Evolutionary conservation across 805 yeast species (phyloP), one percentile per base, ranked within the genome.

Genomic region (Cyberlindnera saturnus): DNA sequence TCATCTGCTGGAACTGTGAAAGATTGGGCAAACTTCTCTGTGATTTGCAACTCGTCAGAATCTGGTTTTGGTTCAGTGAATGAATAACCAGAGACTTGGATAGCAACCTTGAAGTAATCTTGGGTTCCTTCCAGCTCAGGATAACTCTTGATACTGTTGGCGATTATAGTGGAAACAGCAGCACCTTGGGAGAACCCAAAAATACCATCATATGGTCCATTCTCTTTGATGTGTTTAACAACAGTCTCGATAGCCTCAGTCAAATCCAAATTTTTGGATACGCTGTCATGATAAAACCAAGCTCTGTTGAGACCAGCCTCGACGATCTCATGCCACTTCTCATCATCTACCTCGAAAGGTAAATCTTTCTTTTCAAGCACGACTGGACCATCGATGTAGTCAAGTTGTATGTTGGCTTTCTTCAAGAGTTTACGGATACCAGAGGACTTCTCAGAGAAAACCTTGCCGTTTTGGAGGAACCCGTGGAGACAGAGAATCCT

Each of bases 151-250:
- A 83, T 79, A 33, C 73, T 71, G 51, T 79, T 77, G 36, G 86
- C 70, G 28, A 89, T 60, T 20, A 86, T 70, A 1, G 91, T 86
- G 1, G 87, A 82, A 31, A 91, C 66, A 1, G 93, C 95, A 6
- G 97, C 95, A 48, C 99, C 99, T 62, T 93, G 98, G 10, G 95
- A 83, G 61, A 91, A 91, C 1, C 97, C 98, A 36, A 93, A 65
- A 17, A 91, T 66, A 6, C 98, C 99, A 18, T 82, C 84, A 51
- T 87, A 86, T 1, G 97, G 97, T 1, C 87, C 88, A 36, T 86
- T 77, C 40, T 73, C 70, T 23, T 73, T 67, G 37, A 86, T 70
- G 48, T 79, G 76, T 20, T 69, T 63, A 19, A 67, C 68, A 35
- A 71, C 76, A 38, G 66, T 56, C 15, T 60, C 64, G n/a, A 84